Percentiles rank a stretch among this genome's conserved stretches.
These are phyloP conservation scores for Hysterium pulicare DNA, from an alignment of 2,329 filamentous ascomycete species.

Conservation along the genomic window DNA sequence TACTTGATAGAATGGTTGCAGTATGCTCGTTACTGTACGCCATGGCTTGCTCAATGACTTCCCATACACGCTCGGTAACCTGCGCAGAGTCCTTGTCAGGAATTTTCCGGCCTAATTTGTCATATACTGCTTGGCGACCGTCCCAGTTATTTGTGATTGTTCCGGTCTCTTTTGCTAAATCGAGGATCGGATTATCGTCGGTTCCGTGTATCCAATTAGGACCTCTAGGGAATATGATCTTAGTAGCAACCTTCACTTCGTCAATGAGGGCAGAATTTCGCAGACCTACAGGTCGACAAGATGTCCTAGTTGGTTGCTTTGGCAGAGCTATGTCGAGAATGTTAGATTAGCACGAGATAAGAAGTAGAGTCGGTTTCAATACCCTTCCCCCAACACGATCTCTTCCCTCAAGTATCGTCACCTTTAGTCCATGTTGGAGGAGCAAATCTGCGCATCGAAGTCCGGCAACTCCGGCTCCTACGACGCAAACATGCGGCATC, in stretches of 20 bases:
- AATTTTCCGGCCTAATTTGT: conserved; percentile 55
- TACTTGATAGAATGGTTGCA: conserved; percentile 49
- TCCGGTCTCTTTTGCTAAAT: conserved; percentile 60
- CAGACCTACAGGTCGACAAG: conserved; percentile 55
- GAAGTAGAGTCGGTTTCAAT: conserved; percentile 25
- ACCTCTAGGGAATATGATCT: conserved; percentile 44
- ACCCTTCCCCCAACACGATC: conserved; percentile 65
- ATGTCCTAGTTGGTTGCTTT: conserved; percentile 47
- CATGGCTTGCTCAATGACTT: conserved; percentile 66
- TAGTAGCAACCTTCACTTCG: conserved; percentile 5
- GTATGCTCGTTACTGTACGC: conserved; percentile 59
- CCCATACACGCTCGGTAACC: conserved; percentile 58
- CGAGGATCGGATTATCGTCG: conserved; percentile 65
- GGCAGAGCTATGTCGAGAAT: conserved; percentile 42
- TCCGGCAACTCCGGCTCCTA: conserved; percentile 68
- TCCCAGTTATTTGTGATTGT: conserved; percentile 55
- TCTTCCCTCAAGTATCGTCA: conserved; percentile 68
- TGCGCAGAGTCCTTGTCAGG: conserved; percentile 37
- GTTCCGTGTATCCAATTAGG: conserved; percentile 83
- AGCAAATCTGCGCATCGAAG: conserved; percentile 69
- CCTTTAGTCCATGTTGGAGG: conserved; percentile 60
- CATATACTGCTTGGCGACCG: conserved; percentile 53
- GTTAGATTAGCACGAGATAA: conserved; percentile 7
- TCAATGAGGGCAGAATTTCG: background rate
- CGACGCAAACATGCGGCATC: conserved; percentile 58